These are phyloP conservation scores for Cucumis cinereus DNA, from an alignment of 306 rosid species.

Conservation along the genomic window DNA sequence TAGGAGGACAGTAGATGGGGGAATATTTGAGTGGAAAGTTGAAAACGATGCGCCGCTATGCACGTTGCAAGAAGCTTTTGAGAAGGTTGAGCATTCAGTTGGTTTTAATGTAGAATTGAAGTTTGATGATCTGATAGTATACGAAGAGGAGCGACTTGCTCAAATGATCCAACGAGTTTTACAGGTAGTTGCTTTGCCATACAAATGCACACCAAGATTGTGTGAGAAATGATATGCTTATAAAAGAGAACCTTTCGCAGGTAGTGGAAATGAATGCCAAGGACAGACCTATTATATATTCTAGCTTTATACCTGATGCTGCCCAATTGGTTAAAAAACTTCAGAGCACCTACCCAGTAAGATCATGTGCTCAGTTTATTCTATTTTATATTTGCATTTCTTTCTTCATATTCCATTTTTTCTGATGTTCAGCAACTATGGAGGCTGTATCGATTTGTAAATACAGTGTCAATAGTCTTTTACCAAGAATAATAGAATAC, in stretches of 20 bases:
- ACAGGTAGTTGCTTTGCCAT: conserved; percentile 20
- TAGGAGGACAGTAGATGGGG: conserved; percentile 49
- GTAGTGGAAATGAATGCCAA: conserved; percentile 40
- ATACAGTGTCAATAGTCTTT: not conserved
- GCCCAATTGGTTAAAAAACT: conserved; percentile 34
- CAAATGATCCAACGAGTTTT: conserved; percentile 39
- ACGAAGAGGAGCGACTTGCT: conserved; percentile 30
- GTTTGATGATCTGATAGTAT: conserved; percentile 50
- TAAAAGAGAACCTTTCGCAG: conserved; percentile 15
- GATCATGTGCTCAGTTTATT: conserved; percentile 2
- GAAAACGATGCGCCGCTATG: conserved; percentile 59
- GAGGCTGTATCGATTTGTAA: not conserved
- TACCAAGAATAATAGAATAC: not conserved
- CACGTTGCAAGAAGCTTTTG: conserved; percentile 60
- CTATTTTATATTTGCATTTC: not conserved
- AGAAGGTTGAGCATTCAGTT: conserved; percentile 30
- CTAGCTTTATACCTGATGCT: conserved; percentile 76
- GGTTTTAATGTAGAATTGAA: conserved; percentile 84
- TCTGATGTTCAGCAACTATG: not conserved
- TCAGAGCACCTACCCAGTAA: conserved; percentile 59
- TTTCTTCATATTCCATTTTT: not conserved
- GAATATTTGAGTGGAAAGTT: conserved; percentile 42
- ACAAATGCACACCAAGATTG: not conserved
- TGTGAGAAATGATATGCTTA: not conserved
- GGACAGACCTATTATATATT: conserved; percentile 56